Base-by-base conservation (phyloP, 805 yeast species). In the Teunomyces cretensis region DNA sequence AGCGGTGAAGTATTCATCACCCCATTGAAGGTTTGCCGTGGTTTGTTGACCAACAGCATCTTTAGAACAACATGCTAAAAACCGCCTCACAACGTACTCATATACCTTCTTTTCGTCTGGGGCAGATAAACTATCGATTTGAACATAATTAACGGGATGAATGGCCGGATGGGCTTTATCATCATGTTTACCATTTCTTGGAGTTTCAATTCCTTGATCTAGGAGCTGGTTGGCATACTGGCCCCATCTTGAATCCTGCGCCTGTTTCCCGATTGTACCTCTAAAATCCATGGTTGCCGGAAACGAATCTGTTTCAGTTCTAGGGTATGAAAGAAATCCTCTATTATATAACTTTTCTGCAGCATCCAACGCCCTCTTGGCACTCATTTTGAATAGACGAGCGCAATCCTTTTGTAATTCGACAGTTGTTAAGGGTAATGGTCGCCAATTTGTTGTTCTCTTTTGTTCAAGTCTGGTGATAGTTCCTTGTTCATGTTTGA, bases 91-190 rank as follows among this genome's bases (percentile, higher is more conserved):
- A 1, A 94, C 82, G 55, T 87, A 89, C 60, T 88, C 96, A 62
- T 91, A 94, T 0, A 94, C 92, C 49, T 77, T 82, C 54, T 76
- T 78, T 50, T 86, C 86, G 42, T 77, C 78, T 1, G 60, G 64
- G 19, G 51, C 58, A 41, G 56, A 61, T 9, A 69, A 50, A 30
- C 54, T 41, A 30, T 57, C 57, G 15, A 63, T 45, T 39, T 64
- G 70, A 26, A 57, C 74, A 52, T 70, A 78, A 46, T 67, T 69
- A 9, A 88, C 81, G 0, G 99, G 99, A 64, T 94, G 97, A 46
- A 94, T 94, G 0, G 99, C 97, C 4, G 99, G 98, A 76, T 94
- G 99, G 17, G 99, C 98, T 59, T 89, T 83, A 67, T 94, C 99
- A 58, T 90, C 87, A 58, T 88, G 84, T 9, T 71, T 75, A 4